Percentiles rank a stretch among this genome's conserved stretches.
phyloP scores from a whole-genome alignment of 2,329 filamentous ascomycete species.

The Neonectria coccinea region DNA sequence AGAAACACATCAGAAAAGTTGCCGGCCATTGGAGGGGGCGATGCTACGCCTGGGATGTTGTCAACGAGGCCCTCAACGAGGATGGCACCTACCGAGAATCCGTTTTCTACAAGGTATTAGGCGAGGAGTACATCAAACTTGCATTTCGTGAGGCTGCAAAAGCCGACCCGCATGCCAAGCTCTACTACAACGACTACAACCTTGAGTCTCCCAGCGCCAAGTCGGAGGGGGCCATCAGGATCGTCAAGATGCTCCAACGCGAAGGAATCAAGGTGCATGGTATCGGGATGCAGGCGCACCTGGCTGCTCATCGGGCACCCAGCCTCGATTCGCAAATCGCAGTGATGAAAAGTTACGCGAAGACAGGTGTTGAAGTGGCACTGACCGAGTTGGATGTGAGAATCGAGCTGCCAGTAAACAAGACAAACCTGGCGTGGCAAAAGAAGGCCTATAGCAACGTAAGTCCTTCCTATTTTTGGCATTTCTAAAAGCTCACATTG shows the following conservation, averaged over 20 bases:
- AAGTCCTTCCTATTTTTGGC: neutral
- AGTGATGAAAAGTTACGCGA: constrained; percentile 6
- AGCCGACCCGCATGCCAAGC: constrained; percentile 59
- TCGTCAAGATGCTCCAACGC: constrained; percentile 49
- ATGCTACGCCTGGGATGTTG: constrained; percentile 65
- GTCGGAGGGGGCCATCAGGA: constrained; percentile 47
- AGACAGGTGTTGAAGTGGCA: constrained; percentile 50
- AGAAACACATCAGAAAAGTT: constrained; percentile 63
- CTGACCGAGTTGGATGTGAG: constrained; percentile 65
- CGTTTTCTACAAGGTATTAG: constrained; percentile 61
- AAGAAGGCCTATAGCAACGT: constrained; percentile 12
- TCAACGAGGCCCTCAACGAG: constrained; percentile 66
- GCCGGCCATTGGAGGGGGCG: constrained; percentile 58
- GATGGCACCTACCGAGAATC: constrained; percentile 59
- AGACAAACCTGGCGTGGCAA: constrained; percentile 15
- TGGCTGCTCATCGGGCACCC: constrained; percentile 54
- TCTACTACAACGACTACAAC: constrained; percentile 67
- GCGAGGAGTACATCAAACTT: constrained; percentile 62
- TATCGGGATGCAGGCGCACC: constrained; percentile 63
- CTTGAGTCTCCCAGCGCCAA: constrained; percentile 57
- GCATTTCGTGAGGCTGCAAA: constrained; percentile 62
- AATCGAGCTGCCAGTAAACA: constrained; percentile 6
- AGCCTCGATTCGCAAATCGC: constrained; percentile 43
- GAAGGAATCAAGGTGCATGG: constrained; percentile 62
- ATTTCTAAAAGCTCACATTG: neutral